Percentiles rank a stretch among this genome's conserved stretches.
These are phyloP conservation scores for Curvularia sp. DNA, from an alignment of 2,329 filamentous ascomycete genomes.

Conservation along the genomic window DNA sequence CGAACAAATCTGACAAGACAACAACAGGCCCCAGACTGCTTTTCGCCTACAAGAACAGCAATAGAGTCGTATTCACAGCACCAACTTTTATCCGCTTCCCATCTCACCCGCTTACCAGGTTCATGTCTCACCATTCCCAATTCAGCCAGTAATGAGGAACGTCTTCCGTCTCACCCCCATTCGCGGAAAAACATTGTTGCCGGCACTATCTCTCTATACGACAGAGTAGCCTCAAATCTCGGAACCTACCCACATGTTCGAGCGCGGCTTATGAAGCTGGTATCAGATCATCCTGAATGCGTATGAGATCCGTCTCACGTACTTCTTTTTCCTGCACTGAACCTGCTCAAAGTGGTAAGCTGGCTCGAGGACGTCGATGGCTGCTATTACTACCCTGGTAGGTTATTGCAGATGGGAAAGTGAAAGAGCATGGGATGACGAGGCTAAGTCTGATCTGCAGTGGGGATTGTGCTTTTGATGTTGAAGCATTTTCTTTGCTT, in stretches of 20 bases:
- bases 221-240: slow-evolving; percentile 10
- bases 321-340: slow-evolving; percentile 13
- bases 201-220: slow-evolving; percentile 1
- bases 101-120: slow-evolving; percentile 7
- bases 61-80: not conserved
- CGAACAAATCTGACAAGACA: not conserved
- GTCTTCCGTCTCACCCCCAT: slow-evolving; percentile 12
- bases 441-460: slow-evolving; percentile 7
- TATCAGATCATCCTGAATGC: slow-evolving; percentile 14
- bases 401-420: slow-evolving; percentile 20
- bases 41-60: not conserved
- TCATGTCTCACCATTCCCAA: slow-evolving; percentile 17
- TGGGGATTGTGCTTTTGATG: slow-evolving; percentile 15
- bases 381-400: slow-evolving; percentile 34
- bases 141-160: slow-evolving; percentile 4
- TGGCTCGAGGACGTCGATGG: slow-evolving; percentile 19
- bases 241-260: slow-evolving; percentile 5
- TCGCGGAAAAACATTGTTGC: slow-evolving; percentile 16
- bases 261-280: slow-evolving; percentile 11
- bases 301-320: slow-evolving; percentile 15
- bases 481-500: slow-evolving; percentile 7
- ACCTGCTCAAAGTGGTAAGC: slow-evolving; percentile 24
- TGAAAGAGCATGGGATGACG: slow-evolving; percentile 2
- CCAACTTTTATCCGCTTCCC: not conserved
- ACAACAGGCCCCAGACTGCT: not conserved